phyloP scores from a whole-genome alignment of 306 rosid genomes.

The Canavalia gladiata region DNA sequence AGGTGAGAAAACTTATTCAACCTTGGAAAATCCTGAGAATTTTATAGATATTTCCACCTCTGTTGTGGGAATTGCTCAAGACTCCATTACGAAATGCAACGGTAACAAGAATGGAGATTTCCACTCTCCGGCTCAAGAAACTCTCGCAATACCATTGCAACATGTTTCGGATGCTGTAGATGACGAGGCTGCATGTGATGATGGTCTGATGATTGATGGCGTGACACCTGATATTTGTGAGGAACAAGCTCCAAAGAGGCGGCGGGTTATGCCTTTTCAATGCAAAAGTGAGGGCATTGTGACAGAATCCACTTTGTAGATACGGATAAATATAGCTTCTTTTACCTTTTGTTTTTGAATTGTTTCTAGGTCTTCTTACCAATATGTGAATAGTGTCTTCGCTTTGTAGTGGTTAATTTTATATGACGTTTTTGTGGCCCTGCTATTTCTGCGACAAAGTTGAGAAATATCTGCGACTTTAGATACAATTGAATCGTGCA shows the following conservation, averaged over 20 bases:
- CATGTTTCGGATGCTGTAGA: slow-evolving; percentile 38
- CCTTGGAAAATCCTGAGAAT: slow-evolving; percentile 41
- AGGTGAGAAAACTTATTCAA: slow-evolving; percentile 41
- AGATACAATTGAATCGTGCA: slow-evolving; percentile 7
- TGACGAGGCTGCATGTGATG: slow-evolving; percentile 46
- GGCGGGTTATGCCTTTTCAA: slow-evolving; percentile 46
- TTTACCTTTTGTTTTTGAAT: slow-evolving; percentile 12
- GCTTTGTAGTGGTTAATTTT: background rate
- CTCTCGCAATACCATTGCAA: slow-evolving; percentile 25
- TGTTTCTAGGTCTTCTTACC: slow-evolving; percentile 35
- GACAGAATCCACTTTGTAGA: slow-evolving; percentile 46
- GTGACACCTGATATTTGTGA: slow-evolving; percentile 48
- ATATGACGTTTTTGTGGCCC: background rate
- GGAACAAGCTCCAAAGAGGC: slow-evolving; percentile 68
- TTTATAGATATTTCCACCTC: slow-evolving; percentile 31
- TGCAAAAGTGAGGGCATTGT: slow-evolving; percentile 30
- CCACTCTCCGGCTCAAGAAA: slow-evolving; percentile 47
- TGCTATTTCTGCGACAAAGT: slow-evolving; percentile 7
- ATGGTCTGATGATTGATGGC: slow-evolving; percentile 47
- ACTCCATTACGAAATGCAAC: slow-evolving; percentile 37
- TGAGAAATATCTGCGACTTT: slow-evolving; percentile 34
- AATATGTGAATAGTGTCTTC: slow-evolving; percentile 46
- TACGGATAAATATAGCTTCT: slow-evolving; percentile 25
- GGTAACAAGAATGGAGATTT: slow-evolving; percentile 43
- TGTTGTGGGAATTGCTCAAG: slow-evolving; percentile 44